Conservation (phyloP, 2,329 filamentous ascomycete species). For the Diaporthe capsici region DNA sequence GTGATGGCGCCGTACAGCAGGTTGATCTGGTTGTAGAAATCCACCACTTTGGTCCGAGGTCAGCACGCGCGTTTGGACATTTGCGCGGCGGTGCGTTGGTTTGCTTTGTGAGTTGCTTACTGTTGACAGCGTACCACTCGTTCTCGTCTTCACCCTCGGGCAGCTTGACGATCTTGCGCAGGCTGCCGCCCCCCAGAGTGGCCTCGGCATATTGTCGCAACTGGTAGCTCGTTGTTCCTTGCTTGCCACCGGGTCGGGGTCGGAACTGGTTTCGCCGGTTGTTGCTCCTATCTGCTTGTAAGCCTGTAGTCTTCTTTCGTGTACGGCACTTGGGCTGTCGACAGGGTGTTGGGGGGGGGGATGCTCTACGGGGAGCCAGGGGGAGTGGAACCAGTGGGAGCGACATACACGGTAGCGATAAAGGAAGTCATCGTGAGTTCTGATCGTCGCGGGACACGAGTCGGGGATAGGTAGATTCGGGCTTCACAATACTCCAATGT, state of each 20-base stretch:
- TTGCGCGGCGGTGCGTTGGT: background rate
- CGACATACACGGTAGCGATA: conserved; percentile 84
- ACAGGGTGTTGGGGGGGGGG: conserved; percentile 50
- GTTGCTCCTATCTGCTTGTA: conserved; percentile 75
- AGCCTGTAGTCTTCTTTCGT: conserved; percentile 2
- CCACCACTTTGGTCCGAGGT: conserved; percentile 79
- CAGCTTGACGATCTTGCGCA: conserved; percentile 96
- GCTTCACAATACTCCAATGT: conserved; percentile 14
- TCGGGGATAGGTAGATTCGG: conserved; percentile 4
- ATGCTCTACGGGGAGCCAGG: conserved; percentile 49
- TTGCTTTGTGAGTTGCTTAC: conserved; percentile 65
- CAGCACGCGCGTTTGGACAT: background rate
- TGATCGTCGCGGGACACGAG: conserved; percentile 1
- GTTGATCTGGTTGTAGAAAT: conserved; percentile 99
- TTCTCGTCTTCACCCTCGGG: conserved; percentile 98
- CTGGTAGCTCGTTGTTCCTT: conserved; percentile 89
- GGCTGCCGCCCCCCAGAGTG: conserved; percentile 92
- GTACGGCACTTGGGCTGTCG: background rate
- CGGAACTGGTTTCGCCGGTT: conserved; percentile 93
- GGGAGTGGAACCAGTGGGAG: conserved; percentile 54
- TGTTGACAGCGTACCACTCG: conserved; percentile 98
- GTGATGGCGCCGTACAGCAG: conserved; percentile 98
- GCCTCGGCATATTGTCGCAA: conserved; percentile 98
- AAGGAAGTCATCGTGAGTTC: conserved; percentile 77
- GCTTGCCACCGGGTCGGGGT: conserved; percentile 86